Percentiles rank a stretch among this genome's conserved stretches.
Conservation (phyloP, 2,329 filamentous ascomycete species). For the Colletotrichum kahawae region DNA sequence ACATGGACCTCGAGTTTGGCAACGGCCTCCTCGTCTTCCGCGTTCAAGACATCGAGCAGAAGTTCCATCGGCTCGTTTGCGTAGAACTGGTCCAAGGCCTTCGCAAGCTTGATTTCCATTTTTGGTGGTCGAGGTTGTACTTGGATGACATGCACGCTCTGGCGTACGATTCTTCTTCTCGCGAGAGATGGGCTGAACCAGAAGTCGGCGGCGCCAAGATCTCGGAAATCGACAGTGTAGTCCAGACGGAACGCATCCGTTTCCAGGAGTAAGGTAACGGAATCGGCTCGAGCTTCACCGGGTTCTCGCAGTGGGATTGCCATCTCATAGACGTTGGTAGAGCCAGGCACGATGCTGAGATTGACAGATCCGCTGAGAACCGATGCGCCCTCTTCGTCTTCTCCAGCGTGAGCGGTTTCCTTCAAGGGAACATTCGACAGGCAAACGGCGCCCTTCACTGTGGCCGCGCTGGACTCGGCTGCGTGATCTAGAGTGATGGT, state of each 20-base stretch:
- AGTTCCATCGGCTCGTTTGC: constrained; percentile 79
- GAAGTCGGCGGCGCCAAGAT: constrained; percentile 43
- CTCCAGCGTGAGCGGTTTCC: neutral
- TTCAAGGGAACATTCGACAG: constrained; percentile 32
- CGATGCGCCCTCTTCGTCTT: constrained; percentile 32
- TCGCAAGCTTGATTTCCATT: constrained; percentile 74
- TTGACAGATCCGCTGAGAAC: constrained; percentile 42
- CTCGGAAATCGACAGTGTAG: constrained; percentile 63
- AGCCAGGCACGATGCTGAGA: constrained; percentile 69
- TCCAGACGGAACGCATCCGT: constrained; percentile 70
- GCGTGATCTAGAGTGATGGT: constrained; percentile 57
- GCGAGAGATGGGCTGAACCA: constrained; percentile 55
- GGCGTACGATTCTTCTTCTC: constrained; percentile 52
- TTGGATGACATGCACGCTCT: constrained; percentile 62
- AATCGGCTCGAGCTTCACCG: constrained; percentile 73
- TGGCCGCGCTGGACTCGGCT: constrained; percentile 4
- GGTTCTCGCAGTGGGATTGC: constrained; percentile 79
- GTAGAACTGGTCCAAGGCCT: constrained; percentile 76
- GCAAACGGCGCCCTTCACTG: constrained; percentile 25
- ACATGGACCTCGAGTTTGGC: constrained; percentile 74
- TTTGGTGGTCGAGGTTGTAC: constrained; percentile 92
- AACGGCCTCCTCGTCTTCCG: constrained; percentile 79
- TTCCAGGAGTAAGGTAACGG: constrained; percentile 67
- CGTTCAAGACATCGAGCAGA: constrained; percentile 75
- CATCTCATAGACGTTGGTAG: constrained; percentile 74